Percentiles rank a stretch among this genome's conserved stretches.
Evolutionary conservation across 2,329 filamentous ascomycete species (phyloP).

Genomic region (Diaporthe batatas): DNA sequence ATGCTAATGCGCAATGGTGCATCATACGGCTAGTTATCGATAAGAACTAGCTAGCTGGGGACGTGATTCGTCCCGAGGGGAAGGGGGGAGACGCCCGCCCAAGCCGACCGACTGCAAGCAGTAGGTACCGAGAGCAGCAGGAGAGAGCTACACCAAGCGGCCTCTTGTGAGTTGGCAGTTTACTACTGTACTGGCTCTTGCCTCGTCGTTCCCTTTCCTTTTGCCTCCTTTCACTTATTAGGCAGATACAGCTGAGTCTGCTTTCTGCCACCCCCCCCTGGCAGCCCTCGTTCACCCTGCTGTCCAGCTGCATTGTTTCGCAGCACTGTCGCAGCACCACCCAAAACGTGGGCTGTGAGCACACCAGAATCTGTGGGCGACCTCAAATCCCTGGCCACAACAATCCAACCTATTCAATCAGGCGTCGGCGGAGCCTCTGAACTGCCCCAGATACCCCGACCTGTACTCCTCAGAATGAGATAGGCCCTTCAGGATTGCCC

Average conservation of each 20-base stretch:
- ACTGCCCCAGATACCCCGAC: conserved; percentile 5
- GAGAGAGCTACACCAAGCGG: conserved; percentile 30
- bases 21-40: conserved; percentile 15
- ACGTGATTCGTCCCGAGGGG: conserved; percentile 14
- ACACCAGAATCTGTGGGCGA: conserved; percentile 4
- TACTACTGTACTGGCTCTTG: background rate
- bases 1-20: background rate
- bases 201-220: conserved; percentile 9
- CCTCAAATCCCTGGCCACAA: background rate
- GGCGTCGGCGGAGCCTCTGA: conserved; percentile 7
- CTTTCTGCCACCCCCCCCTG: background rate
- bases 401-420: conserved; percentile 1
- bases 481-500: conserved; percentile 33
- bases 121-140: background rate
- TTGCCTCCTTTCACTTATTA: background rate
- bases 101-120: conserved; percentile 23
- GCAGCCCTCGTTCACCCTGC: background rate
- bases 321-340: conserved; percentile 5
- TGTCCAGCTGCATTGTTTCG: background rate
- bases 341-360: conserved; percentile 3
- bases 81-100: background rate
- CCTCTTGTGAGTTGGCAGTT: conserved; percentile 22
- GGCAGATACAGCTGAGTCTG: background rate
- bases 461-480: conserved; percentile 39
- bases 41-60: conserved; percentile 22